phyloP scores from a whole-genome alignment of 2,329 filamentous ascomycete species.

The Cordyceps farinosa region DNA sequence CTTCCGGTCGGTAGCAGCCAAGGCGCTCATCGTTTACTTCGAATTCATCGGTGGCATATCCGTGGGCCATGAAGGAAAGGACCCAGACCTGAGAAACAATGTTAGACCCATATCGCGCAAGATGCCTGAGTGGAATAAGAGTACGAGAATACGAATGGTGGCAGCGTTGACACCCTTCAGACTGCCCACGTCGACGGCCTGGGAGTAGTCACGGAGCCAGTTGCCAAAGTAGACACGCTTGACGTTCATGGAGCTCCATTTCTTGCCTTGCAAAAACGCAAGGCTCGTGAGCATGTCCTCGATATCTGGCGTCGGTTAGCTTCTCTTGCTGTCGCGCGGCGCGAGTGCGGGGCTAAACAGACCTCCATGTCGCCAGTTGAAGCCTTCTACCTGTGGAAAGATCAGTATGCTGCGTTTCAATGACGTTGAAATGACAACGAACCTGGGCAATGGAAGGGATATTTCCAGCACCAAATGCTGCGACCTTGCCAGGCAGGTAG shows the following conservation, averaged over 20 bases:
- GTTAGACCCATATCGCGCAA: constrained; percentile 4
- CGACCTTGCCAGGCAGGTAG: constrained; percentile 53
- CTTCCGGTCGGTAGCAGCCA: constrained; percentile 75
- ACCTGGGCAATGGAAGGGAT: constrained; percentile 61
- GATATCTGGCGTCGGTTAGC: constrained; percentile 51
- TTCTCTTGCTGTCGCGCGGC: background rate
- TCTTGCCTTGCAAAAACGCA: constrained; percentile 74
- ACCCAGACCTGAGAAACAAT: constrained; percentile 59
- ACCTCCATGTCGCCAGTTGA: constrained; percentile 69
- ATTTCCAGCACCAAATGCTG: constrained; percentile 67
- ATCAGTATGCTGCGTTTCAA: background rate
- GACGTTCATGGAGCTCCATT: constrained; percentile 77
- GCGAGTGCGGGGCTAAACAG: constrained; percentile 20
- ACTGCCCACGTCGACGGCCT: constrained; percentile 76
- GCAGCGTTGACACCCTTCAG: constrained; percentile 74
- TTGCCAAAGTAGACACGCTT: constrained; percentile 82
- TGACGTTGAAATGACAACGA: constrained; percentile 1
- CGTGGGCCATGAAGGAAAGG: constrained; percentile 75
- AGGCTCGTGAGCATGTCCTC: constrained; percentile 78
- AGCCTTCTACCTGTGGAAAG: constrained; percentile 56
- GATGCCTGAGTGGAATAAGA: constrained; percentile 13
- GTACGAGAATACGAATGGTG: constrained; percentile 69
- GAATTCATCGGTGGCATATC: constrained; percentile 82
- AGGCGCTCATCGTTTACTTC: constrained; percentile 78
- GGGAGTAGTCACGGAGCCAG: constrained; percentile 82